Conservation (phyloP, 2,329 filamentous ascomycete genomes). For the Botrytis byssoidea region DNA sequence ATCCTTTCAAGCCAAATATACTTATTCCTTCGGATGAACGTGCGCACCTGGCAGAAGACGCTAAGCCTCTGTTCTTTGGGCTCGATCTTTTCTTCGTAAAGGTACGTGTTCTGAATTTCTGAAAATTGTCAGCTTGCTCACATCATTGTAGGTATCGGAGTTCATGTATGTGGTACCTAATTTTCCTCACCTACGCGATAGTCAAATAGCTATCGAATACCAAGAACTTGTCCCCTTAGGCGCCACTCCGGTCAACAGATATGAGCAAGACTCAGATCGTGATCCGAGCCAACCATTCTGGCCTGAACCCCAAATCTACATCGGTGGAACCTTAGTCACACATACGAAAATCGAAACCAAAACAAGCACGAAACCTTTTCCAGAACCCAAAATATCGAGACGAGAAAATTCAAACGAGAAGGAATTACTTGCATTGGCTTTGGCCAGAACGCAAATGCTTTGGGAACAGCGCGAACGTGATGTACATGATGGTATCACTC, state of each 20-base stretch:
- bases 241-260: slow-evolving; percentile 44
- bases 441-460: slow-evolving; percentile 58
- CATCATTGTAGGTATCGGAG: slow-evolving; percentile 53
- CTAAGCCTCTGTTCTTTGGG: slow-evolving; percentile 36
- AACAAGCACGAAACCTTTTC: slow-evolving; percentile 49
- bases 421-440: slow-evolving; percentile 53
- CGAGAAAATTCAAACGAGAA: slow-evolving; percentile 56
- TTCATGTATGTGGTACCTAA: slow-evolving; percentile 58
- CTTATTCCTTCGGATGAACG: background rate
- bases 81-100: slow-evolving; percentile 68
- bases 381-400: slow-evolving; percentile 52
- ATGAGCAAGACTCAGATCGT: slow-evolving; percentile 57
- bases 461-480: slow-evolving; percentile 44
- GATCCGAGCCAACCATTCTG: slow-evolving; percentile 53
- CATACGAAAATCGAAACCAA: slow-evolving; percentile 46
- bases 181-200: slow-evolving; percentile 56
- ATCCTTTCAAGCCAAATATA: background rate
- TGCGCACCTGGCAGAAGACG: background rate
- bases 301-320: slow-evolving; percentile 57
- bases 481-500: slow-evolving; percentile 36
- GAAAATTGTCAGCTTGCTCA: slow-evolving; percentile 17
- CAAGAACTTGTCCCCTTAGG: slow-evolving; percentile 45
- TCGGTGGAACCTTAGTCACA: slow-evolving; percentile 53
- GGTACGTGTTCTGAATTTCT: slow-evolving; percentile 41
- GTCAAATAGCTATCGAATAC: slow-evolving; percentile 58